A percentile compares a stretch with the other conserved stretches of the same genome.
phyloP scores from a whole-genome alignment of 805 yeast species.

The Maudiozyma saulgeensis region DNA sequence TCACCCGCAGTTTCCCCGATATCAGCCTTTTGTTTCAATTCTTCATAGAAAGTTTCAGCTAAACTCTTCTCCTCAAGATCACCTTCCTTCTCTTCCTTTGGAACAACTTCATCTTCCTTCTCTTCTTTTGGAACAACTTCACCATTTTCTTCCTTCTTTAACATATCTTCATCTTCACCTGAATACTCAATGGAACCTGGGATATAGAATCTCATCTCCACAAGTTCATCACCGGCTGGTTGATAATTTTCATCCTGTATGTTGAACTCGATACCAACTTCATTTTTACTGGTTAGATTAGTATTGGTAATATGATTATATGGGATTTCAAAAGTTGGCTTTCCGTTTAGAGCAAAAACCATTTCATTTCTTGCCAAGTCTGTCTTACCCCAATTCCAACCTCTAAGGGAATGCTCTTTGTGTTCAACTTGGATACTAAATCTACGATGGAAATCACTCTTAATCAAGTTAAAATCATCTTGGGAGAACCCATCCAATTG shows the following conservation, averaged over 20 bases:
- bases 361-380: constrained; percentile 89
- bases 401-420: constrained; percentile 86
- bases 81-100: constrained; percentile 20
- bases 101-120: constrained; percentile 22
- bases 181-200: constrained; percentile 67
- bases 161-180: constrained; percentile 32
- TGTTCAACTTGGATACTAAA: constrained; percentile 68
- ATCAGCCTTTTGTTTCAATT: constrained; percentile 84
- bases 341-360: constrained; percentile 73
- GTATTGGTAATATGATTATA: constrained; percentile 72
- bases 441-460: constrained; percentile 72
- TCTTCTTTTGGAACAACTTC: constrained; percentile 23
- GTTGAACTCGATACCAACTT: constrained; percentile 83
- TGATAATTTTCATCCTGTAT: constrained; percentile 44
- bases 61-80: constrained; percentile 40
- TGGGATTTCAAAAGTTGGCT: constrained; percentile 88
- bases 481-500: constrained; percentile 86
- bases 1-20: constrained; percentile 93
- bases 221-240: constrained; percentile 88
- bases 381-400: constrained; percentile 98
- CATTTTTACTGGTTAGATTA: constrained; percentile 84
- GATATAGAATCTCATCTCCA: constrained; percentile 84
- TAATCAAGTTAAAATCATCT: constrained; percentile 71
- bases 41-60: constrained; percentile 82
- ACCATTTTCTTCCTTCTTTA: constrained; percentile 21